Conservation (phyloP, 2,329 filamentous ascomycete genomes). For the Arachnomyces sp. region DNA sequence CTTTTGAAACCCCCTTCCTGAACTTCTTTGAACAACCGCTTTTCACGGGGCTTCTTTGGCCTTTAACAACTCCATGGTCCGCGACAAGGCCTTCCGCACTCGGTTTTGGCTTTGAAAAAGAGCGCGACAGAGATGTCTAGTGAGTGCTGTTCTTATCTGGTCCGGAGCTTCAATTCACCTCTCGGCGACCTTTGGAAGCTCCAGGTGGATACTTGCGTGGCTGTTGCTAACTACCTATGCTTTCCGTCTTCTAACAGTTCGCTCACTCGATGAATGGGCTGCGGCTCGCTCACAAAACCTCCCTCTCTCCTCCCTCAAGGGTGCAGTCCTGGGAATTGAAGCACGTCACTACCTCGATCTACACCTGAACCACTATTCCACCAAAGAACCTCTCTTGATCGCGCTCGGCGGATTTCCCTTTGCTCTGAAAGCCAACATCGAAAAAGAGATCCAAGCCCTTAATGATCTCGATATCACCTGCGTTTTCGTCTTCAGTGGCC, state of each 20-base stretch:
- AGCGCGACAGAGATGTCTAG: slow-evolving; percentile 30
- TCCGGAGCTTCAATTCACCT: no score
- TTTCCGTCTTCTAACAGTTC: slow-evolving; percentile 27
- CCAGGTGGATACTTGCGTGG: no score
- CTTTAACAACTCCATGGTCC: slow-evolving; percentile 15
- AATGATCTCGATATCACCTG: slow-evolving; percentile 62
- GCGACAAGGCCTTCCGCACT: no score
- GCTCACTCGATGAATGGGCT: slow-evolving; percentile 50
- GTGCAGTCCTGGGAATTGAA: slow-evolving; percentile 72
- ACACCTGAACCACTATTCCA: slow-evolving; percentile 60
- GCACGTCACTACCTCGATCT: slow-evolving; percentile 80
- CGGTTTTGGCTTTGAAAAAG: slow-evolving; percentile 2
- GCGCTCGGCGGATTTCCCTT: slow-evolving; percentile 83
- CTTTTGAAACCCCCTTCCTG: no score
- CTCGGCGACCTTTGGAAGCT: no score
- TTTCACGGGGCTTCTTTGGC: no score
- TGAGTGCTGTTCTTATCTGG: slow-evolving; percentile 17
- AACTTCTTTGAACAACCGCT: no score
- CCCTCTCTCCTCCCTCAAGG: slow-evolving; percentile 62
- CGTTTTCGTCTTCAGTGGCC: slow-evolving; percentile 85
- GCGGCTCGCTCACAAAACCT: slow-evolving; percentile 47
- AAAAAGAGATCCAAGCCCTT: slow-evolving; percentile 66
- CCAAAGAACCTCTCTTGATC: slow-evolving; percentile 78
- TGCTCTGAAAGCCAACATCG: slow-evolving; percentile 65
- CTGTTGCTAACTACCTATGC: no score